phyloP scores from a whole-genome alignment of 768 basidiomycete species.

The Lactarius hatsudake region DNA sequence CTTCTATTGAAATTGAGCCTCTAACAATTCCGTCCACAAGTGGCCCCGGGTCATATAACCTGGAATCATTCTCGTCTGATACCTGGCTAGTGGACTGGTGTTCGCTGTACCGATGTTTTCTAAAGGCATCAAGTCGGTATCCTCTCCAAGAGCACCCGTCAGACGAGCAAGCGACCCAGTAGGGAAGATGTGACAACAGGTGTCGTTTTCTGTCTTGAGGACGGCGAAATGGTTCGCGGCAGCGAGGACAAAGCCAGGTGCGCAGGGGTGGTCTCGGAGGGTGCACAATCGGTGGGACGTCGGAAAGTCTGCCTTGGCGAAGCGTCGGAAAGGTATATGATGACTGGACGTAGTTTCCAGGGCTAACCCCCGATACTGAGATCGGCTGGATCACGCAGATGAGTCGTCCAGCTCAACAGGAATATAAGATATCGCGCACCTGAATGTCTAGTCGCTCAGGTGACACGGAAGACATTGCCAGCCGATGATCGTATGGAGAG shows the following conservation, averaged over 20 bases:
- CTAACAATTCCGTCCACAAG: neutral
- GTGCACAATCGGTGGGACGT: neutral
- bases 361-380: too few relatives aligned
- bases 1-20: neutral
- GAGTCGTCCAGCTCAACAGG: neutral
- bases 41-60: constrained; percentile 7
- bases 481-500: neutral
- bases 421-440: neutral
- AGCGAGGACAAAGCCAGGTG: neutral
- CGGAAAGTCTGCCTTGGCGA: neutral
- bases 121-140: constrained; percentile 4
- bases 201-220: constrained; percentile 7
- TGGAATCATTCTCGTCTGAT: neutral
- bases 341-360: neutral
- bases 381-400: neutral
- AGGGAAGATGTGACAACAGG: neutral
- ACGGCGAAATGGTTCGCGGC: neutral
- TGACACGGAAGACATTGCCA: neutral
- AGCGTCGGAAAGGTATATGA: neutral
- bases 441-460: neutral
- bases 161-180: constrained; percentile 1
- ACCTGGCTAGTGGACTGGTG: constrained; percentile 1
- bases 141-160: constrained; percentile 16
- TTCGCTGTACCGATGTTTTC: neutral
- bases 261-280: too few relatives aligned